Evolutionary conservation across 2,329 filamentous ascomycete species (phyloP).

Genomic region (Cladosporium oxysporum): DNA sequence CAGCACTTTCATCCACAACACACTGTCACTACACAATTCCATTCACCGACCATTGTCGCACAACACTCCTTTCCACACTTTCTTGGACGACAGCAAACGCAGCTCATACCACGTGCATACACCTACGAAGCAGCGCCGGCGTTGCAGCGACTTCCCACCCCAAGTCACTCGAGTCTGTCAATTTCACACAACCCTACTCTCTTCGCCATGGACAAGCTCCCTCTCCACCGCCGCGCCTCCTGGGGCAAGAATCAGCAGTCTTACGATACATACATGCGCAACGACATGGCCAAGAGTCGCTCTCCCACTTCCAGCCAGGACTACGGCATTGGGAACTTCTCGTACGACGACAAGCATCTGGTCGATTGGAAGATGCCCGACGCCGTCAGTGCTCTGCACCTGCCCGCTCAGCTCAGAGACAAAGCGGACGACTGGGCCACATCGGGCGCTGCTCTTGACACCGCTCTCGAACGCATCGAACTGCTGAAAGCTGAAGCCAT

Average conservation of each 20-base stretch:
- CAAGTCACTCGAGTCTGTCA: neutral
- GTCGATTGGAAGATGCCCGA: slow-evolving; percentile 41
- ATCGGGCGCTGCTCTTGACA: slow-evolving; percentile 49
- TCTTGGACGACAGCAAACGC: slow-evolving; percentile 9
- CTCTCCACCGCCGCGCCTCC: slow-evolving; percentile 33
- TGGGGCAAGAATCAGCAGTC: slow-evolving; percentile 31
- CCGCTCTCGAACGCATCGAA: slow-evolving; percentile 40
- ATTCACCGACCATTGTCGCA: neutral
- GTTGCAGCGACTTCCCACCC: neutral
- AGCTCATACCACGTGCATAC: neutral
- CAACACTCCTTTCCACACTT: slow-evolving; percentile 8
- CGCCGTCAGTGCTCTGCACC: slow-evolving; percentile 35
- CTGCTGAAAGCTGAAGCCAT: slow-evolving; percentile 38
- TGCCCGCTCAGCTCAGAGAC: slow-evolving; percentile 40
- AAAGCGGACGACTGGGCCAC: slow-evolving; percentile 42
- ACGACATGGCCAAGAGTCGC: slow-evolving; percentile 27
- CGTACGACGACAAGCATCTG: slow-evolving; percentile 41
- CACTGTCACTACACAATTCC: neutral
- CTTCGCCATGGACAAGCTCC: slow-evolving; percentile 19
- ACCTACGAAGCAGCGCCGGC: slow-evolving; percentile 16
- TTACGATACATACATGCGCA: slow-evolving; percentile 30
- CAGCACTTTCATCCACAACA: neutral
- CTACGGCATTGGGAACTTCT: slow-evolving; percentile 36
- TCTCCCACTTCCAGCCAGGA: slow-evolving; percentile 25
- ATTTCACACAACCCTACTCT: neutral